These are phyloP conservation scores for Podospora appendiculata DNA, from an alignment of 495 filamentous ascomycete genomes.

Conservation along the genomic window DNA sequence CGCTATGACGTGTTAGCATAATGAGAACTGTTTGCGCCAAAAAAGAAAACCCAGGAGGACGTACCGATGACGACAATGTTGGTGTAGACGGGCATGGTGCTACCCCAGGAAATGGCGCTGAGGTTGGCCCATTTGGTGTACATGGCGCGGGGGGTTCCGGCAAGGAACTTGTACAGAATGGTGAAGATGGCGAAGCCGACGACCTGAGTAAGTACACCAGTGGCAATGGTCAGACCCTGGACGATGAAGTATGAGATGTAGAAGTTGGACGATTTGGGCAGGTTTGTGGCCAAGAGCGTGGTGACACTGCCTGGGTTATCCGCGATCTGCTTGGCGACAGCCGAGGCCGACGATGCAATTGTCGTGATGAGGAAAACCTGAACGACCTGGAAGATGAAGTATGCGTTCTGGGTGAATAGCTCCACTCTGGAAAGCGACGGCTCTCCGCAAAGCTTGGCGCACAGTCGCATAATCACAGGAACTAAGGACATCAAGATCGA, in stretches of 20 bases:
- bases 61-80: slow-evolving; percentile 77
- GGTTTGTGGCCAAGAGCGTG: slow-evolving; percentile 58
- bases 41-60: slow-evolving; percentile 7
- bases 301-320: slow-evolving; percentile 53
- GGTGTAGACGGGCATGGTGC: slow-evolving; percentile 77
- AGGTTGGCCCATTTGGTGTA: slow-evolving; percentile 55
- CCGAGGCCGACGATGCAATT: slow-evolving; percentile 64
- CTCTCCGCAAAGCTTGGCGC: slow-evolving; percentile 70
- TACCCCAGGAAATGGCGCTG: slow-evolving; percentile 74
- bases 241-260: slow-evolving; percentile 94
- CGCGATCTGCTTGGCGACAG: slow-evolving; percentile 55
- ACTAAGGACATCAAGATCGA: slow-evolving; percentile 84
- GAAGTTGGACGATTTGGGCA: slow-evolving; percentile 84
- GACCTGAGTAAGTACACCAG: slow-evolving; percentile 68
- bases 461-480: slow-evolving; percentile 72
- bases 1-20: slow-evolving; percentile 31
- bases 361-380: slow-evolving; percentile 92
- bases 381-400: slow-evolving; percentile 91
- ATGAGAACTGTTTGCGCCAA: neutral
- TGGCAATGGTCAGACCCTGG: slow-evolving; percentile 79
- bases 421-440: slow-evolving; percentile 74
- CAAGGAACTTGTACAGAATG: slow-evolving; percentile 60
- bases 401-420: slow-evolving; percentile 80
- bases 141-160: slow-evolving; percentile 49
- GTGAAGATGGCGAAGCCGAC: slow-evolving; percentile 70